phyloP scores from a whole-genome alignment of 805 yeast genomes.

The Kazachstania viticola region DNA sequence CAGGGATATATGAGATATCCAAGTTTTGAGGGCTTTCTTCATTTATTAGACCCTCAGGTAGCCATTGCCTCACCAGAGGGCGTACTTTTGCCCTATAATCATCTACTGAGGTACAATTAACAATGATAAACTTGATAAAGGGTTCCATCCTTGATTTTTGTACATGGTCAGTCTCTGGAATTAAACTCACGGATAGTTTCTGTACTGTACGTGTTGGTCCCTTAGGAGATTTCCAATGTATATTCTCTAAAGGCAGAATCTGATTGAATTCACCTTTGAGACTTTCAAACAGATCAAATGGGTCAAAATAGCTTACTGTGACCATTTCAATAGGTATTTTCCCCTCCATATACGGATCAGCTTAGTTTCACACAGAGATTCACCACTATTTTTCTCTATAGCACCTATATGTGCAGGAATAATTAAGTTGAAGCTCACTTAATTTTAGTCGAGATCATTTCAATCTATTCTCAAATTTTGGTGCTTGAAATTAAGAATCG shows the following conservation, averaged over 20 bases:
- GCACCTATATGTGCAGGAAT: too few relatives aligned
- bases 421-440: too few relatives aligned
- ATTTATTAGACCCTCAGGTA: conserved; percentile 19
- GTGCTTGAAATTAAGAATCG: too few relatives aligned
- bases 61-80: conserved; percentile 77
- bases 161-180: conserved; percentile 7
- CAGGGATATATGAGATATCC: conserved; percentile 6
- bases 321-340: neutral
- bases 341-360: neutral
- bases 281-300: conserved; percentile 24
- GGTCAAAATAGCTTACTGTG: conserved; percentile 26
- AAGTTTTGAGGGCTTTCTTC: neutral
- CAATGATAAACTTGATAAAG: conserved; percentile 56
- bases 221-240: conserved; percentile 23
- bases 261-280: conserved; percentile 20
- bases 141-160: conserved; percentile 13
- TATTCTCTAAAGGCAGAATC: conserved; percentile 20
- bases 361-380: too few relatives aligned
- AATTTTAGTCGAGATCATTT: too few relatives aligned
- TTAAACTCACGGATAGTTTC: conserved; percentile 13
- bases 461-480: too few relatives aligned
- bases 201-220: conserved; percentile 19
- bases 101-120: conserved; percentile 57
- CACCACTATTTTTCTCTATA: too few relatives aligned
- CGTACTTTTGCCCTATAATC: conserved; percentile 69